Evolutionary conservation across 306 rosid species (phyloP).

Genomic region (Prunus dulcis): DNA sequence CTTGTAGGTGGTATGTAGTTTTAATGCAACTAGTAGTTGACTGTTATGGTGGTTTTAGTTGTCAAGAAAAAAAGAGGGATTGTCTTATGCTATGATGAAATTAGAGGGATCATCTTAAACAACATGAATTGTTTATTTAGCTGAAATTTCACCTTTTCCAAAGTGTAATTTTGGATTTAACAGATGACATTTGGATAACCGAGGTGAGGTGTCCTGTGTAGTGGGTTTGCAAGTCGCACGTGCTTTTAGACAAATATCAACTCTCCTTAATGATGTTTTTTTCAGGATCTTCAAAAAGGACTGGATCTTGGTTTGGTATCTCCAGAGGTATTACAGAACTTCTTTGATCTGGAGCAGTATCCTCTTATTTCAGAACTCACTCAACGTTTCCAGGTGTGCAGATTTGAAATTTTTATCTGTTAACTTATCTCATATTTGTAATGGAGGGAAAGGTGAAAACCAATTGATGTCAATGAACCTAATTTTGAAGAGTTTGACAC

Average conservation of each 20-base stretch:
- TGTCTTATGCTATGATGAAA: neutral
- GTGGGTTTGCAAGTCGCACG: neutral
- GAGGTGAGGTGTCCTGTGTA: neutral
- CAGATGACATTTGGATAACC: neutral
- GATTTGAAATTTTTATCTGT: conserved; percentile 22
- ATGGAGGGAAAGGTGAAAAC: neutral
- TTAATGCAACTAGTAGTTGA: neutral
- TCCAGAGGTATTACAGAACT: conserved; percentile 88
- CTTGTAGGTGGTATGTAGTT: neutral
- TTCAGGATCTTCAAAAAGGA: conserved; percentile 95
- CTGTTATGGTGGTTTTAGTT: neutral
- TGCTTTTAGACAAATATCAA: neutral
- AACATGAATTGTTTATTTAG: neutral
- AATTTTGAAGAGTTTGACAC: neutral
- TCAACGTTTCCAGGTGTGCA: conserved; percentile 81
- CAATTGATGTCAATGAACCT: neutral
- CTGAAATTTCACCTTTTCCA: neutral
- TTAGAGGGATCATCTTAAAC: neutral
- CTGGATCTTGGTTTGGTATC: conserved; percentile 95
- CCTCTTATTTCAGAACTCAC: conserved; percentile 85
- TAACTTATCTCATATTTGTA: conserved; percentile 7
- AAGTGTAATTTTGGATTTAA: neutral
- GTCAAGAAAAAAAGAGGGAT: neutral
- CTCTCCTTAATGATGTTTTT: neutral
- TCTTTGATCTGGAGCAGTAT: conserved; percentile 88